Evolutionary conservation across 768 basidiomycete species (phyloP), one percentile per base, ranked within the genome.

Genomic region (Lactarius hatsudake): DNA sequence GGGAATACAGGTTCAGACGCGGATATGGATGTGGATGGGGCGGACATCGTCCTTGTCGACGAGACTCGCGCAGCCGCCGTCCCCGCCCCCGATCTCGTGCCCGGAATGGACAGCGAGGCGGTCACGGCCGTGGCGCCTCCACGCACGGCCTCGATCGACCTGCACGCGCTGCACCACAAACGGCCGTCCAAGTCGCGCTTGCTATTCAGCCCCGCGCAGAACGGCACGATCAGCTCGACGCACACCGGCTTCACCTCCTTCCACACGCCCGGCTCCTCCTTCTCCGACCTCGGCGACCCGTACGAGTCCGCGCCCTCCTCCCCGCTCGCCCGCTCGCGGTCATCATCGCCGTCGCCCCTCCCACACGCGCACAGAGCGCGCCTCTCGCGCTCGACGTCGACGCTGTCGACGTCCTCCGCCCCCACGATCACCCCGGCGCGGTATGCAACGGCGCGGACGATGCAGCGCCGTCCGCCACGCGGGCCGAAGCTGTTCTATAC

Each of bases 251-350:
- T 85, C 3, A 86, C 88, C 1, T 80, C 86, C 51, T 93, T 88
- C 75, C 88, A 91, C 75, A 93, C 92, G 0, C 90, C 92, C 8
- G 85, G 87, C 0, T 93, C 91, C 0, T 91, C 90, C n/a, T 68
- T 91, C 53, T 88, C 85, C 69, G 87, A 91, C 73, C 70, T 74
- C 3, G 89, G 79, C 68, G 81, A 84, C 23, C 85, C 62, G 1
- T 67, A 59, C 51, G 30, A 67, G 6, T 67, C 87, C 8, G 87
- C 89, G 3, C 82, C 84, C 12, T 84, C 84, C 4, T 87, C 88
- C 2, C 86, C 86, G 0, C 79, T 81, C 61, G 80, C 84, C 2
- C 70, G 69, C 10, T 73, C 79, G 32, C 51, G 68, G 18, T 72
- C 62, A 36, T 67, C 65, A 23, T 72, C 71, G 34, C 69, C 64